Base-by-base conservation (phyloP, 306 rosid species). In the Inga oerstediana region DNA sequence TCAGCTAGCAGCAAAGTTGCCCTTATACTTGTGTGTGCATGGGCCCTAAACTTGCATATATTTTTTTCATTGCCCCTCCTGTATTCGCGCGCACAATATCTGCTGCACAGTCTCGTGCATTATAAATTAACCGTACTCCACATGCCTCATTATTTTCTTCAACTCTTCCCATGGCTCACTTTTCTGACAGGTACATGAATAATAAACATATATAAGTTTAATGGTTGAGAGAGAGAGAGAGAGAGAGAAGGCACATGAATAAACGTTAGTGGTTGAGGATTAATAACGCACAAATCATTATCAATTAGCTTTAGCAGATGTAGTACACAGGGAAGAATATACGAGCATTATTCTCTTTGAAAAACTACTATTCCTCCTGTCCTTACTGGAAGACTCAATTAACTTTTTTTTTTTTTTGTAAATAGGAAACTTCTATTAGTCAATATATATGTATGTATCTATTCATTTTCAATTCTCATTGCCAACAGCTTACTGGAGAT, bases 401-500 rank as follows among this genome's bases (percentile, higher is more conserved):
- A 27, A 27, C 27, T 1, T 27, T 27, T 0, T 27, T 27, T 27
- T 27, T 27, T 27, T 27, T 27, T 27, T 27, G 27, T 27, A 27
- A 27, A 27, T 27, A 27, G 27, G 27, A 27, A 27, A 27, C 27
- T 27, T 59, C 41, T 39, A 27, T 27, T 27, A 27, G 27, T 27
- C 27, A 27, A 27, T 27, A 27, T 27, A 27, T 27, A 27, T 27
- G 27, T 27, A 27, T 27, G 27, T 27, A 1, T 27, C 27, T 27
- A 75, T 65, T 79, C 49, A 72, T 72, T 48, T 72, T 71, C 82
- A 54, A 30, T 78, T 73, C 24, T 66, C 22, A 68, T 64, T 75
- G 71, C 68, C 62, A 58, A 80, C 87, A 95, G 99, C 92, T 96
- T 30, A 85, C 90, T 17, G 98, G 99, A 83, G 98, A 97, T 80